Base-by-base conservation (phyloP, 129 eudicot species). In the Saposhnikovia divaricata region DNA sequence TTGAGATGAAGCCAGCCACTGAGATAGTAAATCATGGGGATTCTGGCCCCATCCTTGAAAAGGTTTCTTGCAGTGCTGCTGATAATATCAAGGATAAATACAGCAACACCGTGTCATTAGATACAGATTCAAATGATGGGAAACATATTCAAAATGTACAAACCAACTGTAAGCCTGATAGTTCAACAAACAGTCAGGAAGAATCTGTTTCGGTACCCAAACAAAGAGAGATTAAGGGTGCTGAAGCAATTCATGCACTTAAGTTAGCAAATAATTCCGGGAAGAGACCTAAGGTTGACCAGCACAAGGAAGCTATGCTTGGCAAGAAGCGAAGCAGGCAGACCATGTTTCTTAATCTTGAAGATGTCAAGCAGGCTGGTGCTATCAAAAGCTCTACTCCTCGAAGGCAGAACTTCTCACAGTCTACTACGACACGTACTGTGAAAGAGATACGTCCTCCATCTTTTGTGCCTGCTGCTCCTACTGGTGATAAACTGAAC, bases 261-360 rank as follows among this genome's bases (percentile, higher is more conserved):
- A 95, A 92, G 74, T 80, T 79, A 38, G 91, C 88, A 46, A 95
- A 95, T 85, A 89, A 80, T 80, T 81, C 81, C 42, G 98, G 91
- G 39, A 93, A 91, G 80, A 91, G 97, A 63, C 97, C 93, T 72
- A 95, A 87, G 91, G 5, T 95, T 65, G 96, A 95, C 78, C 96
- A 90, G 78, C 92, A 95, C 61, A 95, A 95, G 81, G 97, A 95
- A 82, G 97, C 91, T 51, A 90, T 90, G 96, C 85, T 95, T 53
- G 99, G 99, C 34, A 95, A 92, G 83, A 95, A 95, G 79, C 94
- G 99, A 45, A 92, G 85, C 59, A 84, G 99, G 82, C 96, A 92
- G 84, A 95, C 99, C 23, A 89, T 95, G 99, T 95, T 90, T 84
- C 91, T 95, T 76, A 92, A 95, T 83, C 82, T 95, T 77, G 97